A percentile compares a stretch with the other conserved stretches of the same genome.
phyloP scores from a whole-genome alignment of 2,329 filamentous ascomycete genomes.

The Ophiostoma angusticollis region DNA sequence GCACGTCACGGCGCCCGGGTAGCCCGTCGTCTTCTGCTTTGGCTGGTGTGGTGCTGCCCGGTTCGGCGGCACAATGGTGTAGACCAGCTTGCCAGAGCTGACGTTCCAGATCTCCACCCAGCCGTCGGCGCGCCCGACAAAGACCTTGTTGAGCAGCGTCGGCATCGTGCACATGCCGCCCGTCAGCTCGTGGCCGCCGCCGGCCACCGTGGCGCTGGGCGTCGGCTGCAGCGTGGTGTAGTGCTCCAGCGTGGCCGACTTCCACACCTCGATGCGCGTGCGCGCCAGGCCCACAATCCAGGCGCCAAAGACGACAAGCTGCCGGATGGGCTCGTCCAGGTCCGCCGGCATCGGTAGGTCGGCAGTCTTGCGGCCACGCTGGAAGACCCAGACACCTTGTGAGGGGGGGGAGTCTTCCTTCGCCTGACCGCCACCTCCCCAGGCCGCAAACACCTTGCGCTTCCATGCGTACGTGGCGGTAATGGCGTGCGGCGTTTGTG shows the following conservation, averaged over 20 bases:
- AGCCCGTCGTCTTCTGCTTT: conserved; percentile 25
- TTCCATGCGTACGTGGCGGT: conserved; percentile 84
- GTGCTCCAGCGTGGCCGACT: conserved; percentile 67
- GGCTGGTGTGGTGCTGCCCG: no score
- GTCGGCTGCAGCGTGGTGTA: conserved; percentile 69
- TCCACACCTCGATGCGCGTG: conserved; percentile 80
- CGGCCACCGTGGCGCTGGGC: conserved; percentile 38
- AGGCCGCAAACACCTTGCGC: conserved; percentile 77
- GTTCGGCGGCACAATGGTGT: conserved; percentile 70
- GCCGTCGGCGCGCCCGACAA: conserved; percentile 76
- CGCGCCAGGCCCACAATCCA: conserved; percentile 77
- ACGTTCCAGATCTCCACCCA: conserved; percentile 96
- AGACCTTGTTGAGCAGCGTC: conserved; percentile 91
- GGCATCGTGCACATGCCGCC: conserved; percentile 78
- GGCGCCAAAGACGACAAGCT: conserved; percentile 72
- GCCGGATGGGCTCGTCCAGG: conserved; percentile 56
- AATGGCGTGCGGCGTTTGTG: conserved; percentile 74
- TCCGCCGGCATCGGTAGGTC: conserved; percentile 58
- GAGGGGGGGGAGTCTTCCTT: conserved; percentile 12
- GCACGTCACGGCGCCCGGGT: conserved; percentile 72
- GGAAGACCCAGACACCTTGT: conserved; percentile 80
- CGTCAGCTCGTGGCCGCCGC: conserved; percentile 55
- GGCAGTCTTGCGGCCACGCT: conserved; percentile 72
- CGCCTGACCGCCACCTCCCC: conserved; percentile 43
- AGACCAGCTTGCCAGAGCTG: conserved; percentile 79